These are phyloP conservation scores for Jaenimonas drosophilae DNA, from an alignment of 208 protist species.

Conservation along the genomic window DNA sequence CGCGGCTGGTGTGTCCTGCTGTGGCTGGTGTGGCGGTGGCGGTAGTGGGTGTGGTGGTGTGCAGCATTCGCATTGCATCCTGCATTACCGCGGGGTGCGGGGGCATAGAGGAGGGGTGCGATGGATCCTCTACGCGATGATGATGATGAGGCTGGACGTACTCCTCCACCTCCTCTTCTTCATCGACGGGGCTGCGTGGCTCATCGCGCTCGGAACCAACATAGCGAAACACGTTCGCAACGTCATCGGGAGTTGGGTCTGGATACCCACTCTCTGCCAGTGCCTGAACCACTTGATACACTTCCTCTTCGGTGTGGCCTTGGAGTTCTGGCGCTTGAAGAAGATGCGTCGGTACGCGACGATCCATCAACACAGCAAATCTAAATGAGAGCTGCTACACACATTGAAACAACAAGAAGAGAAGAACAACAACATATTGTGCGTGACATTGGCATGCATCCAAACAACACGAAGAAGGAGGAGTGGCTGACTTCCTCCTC, in stretches of 20 bases:
- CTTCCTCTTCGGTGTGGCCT: slow-evolving; percentile 15
- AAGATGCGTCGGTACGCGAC: too few relatives aligned
- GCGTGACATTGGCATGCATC: too few relatives aligned
- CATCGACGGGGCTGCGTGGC: background rate
- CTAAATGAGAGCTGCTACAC: too few relatives aligned
- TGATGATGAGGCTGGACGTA: background rate
- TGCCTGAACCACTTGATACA: slow-evolving; percentile 26
- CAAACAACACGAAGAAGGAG: too few relatives aligned
- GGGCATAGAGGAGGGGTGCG: background rate
- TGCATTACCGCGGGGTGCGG: background rate
- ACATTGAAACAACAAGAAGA: too few relatives aligned
- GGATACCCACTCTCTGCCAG: slow-evolving; percentile 39
- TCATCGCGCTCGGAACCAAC: slow-evolving; percentile 2
- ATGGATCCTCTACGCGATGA: background rate
- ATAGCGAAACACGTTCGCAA: slow-evolving; percentile 47
- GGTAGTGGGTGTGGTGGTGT: background rate
- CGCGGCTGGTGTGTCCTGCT: background rate
- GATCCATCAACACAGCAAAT: too few relatives aligned
- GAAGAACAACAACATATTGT: too few relatives aligned
- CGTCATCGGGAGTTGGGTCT: slow-evolving; percentile 36
- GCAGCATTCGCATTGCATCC: background rate
- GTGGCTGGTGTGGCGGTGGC: background rate
- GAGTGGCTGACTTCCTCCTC: too few relatives aligned
- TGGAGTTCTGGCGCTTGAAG: too few relatives aligned
- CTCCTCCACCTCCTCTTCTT: background rate